Base-by-base conservation (phyloP, 768 basidiomycete species). In the Tulasnella sp. region DNA sequence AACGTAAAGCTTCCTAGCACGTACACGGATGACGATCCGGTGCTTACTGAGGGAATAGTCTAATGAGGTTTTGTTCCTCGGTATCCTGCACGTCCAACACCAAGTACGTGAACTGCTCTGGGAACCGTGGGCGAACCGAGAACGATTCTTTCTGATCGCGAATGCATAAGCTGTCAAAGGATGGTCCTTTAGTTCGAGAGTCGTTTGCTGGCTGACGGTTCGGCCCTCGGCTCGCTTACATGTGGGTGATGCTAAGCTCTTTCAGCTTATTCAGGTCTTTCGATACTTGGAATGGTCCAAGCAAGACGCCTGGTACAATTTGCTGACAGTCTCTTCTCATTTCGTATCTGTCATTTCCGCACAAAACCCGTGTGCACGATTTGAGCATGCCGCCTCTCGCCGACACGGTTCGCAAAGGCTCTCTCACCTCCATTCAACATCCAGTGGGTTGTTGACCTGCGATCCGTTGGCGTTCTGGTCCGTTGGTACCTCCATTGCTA, bases 261-360 rank as follows among this genome's bases (percentile, higher is more conserved):
- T 85, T 84, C 14, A 97, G 87, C 1, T 88, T 89, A 17, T 91
- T 87, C 36, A 94, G 84, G 0, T 91, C 91, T 82, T 96, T 96
- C 1, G 93, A 94, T 11, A 92, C 93, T 79, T 93, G 91, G 78
- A 96, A 94, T 3, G 95, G 94, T 0, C 95, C 95, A 7, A 97
- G 88, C 36, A 89, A 85, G 45, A 97, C 89, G 22, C 89, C 89
- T 34, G 93, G 91, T 0, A 93, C 85, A 79, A 97, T 96, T 82
- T 96, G 92, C 84, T 97, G 95, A 80, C 93, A 94, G 80, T 96
- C 92, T n/a, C 95, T 86, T 38, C 95, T 87, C 96, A 97, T 96
- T 83, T 97, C 95, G 81, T 97, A 97, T 80, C 92, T 94, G 67
- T n/a, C 19, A 22, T 54, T 29, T 29, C n/a, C 49, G 25, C 14